Base-by-base conservation (phyloP, 805 yeast species). In the Cyberlindnera xylosilytica region DNA sequence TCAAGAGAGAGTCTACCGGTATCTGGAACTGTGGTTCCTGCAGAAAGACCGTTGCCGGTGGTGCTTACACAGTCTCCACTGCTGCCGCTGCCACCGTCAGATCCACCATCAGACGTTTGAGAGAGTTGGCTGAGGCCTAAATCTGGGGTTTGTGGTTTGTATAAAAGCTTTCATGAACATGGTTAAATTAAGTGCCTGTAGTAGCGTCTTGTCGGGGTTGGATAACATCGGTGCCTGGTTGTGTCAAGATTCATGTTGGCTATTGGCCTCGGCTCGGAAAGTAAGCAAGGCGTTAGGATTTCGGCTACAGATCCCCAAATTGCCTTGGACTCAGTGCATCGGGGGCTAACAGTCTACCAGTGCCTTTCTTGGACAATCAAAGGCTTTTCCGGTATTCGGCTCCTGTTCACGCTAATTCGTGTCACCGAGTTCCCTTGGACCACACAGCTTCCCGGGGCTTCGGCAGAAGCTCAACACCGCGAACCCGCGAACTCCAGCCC, bases 41-140 rank as follows among this genome's bases (percentile, higher is more conserved):
- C 79, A 76, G 75, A 66, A 93, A 88, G 85, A 85, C 96, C 61
- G 87, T 93, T 69, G 99, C 99, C 65, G 99, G 99, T 74, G 99
- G 99, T 82, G 99, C 99, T 76, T 93, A 93, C 90, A 81, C 97
- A 67, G 90, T 93, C 61, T 83, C 95, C 69, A 93, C 99, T 65
- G 93, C 99, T 68, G 97, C 99, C 73, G 99, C 99, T 70, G 96
- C 97, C 75, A 93, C 99, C 65, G 97, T 90, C 74, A 90, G 99
- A 85, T 93, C 99, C 57, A 91, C 99, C 75, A 93, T 93, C 81
- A 91, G 99, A 83, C 96, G 99, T 86, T 87, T 93, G 77, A 89
- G 99, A 84, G 99, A 93, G 72, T 72, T 95, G 81, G 97, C 95
- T 76, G 99, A 93, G 81, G 99, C 96, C 72, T 93, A 90, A 87